Evolutionary conservation across 176 grass and related monocot species (phyloP).

Genomic region (Carex scoparia): DNA sequence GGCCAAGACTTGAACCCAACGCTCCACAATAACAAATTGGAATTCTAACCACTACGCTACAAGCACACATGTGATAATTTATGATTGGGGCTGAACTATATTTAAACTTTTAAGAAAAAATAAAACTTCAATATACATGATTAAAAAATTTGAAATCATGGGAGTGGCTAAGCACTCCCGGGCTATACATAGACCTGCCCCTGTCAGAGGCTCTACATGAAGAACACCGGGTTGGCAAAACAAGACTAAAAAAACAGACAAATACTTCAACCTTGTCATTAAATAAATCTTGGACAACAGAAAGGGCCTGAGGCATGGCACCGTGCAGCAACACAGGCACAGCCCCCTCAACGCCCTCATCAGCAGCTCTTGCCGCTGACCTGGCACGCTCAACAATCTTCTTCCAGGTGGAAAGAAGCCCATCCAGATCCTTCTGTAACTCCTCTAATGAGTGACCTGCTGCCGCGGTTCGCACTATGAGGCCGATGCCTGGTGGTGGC

Average conservation of each 20-base stretch:
- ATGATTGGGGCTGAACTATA: too few relatives aligned
- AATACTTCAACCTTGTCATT: slow-evolving; percentile 78
- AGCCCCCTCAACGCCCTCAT: slow-evolving; percentile 71
- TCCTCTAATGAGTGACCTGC: slow-evolving; percentile 88
- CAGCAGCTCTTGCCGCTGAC: slow-evolving; percentile 76
- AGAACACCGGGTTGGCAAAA: neutral
- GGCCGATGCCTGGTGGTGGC: slow-evolving; percentile 71
- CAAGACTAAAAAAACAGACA: slow-evolving; percentile 20
- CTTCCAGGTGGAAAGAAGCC: slow-evolving; percentile 80
- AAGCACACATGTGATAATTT: too few relatives aligned
- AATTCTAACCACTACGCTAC: too few relatives aligned
- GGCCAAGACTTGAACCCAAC: too few relatives aligned
- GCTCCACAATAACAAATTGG: too few relatives aligned
- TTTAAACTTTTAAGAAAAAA: too few relatives aligned
- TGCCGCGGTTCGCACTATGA: slow-evolving; percentile 70
- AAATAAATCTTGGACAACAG: slow-evolving; percentile 95
- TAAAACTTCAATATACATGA: too few relatives aligned
- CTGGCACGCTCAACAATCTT: slow-evolving; percentile 75
- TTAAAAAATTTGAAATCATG: too few relatives aligned
- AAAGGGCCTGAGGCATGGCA: slow-evolving; percentile 69
- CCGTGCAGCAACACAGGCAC: slow-evolving; percentile 78
- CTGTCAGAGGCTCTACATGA: too few relatives aligned
- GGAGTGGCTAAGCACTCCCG: too few relatives aligned
- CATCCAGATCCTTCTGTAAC: slow-evolving; percentile 80
- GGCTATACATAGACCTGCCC: too few relatives aligned